A percentile compares a stretch with the other conserved stretches of the same genome.
Evolutionary conservation across 805 yeast species (phyloP).

Genomic region (Vanderwaltozyma verrucispora): DNA sequence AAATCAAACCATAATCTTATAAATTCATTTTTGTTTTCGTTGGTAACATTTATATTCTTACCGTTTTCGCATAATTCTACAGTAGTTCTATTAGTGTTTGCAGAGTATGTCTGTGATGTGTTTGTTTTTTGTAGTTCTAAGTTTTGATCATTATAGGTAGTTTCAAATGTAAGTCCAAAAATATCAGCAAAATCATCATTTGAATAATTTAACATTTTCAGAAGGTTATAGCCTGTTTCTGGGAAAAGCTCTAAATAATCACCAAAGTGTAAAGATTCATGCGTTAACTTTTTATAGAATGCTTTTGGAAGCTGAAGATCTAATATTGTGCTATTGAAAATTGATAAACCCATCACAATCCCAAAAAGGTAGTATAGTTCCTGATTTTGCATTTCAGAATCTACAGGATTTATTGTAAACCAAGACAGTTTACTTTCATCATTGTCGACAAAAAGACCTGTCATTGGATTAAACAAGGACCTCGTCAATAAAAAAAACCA

Average conservation of each 20-base stretch:
- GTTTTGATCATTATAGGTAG: conserved; percentile 35
- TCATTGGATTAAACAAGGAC: conserved; percentile 56
- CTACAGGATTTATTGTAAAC: conserved; percentile 43
- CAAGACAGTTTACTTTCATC: conserved; percentile 66
- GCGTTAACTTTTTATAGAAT: conserved; percentile 63
- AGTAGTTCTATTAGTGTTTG: conserved; percentile 17
- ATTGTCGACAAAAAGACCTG: conserved; percentile 55
- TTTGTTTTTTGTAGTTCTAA: not conserved
- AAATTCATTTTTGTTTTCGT: conserved; percentile 47
- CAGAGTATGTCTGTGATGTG: not conserved
- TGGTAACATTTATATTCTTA: conserved; percentile 40
- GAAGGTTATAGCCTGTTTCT: conserved; percentile 43
- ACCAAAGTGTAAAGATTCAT: conserved; percentile 41
- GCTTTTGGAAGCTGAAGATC: conserved; percentile 71
- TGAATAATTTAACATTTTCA: conserved; percentile 35
- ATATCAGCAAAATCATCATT: conserved; percentile 36
- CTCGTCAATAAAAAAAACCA: conserved; percentile 77
- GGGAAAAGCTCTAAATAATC: conserved; percentile 70
- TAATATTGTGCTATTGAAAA: conserved; percentile 79
- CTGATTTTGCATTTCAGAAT: conserved; percentile 17
- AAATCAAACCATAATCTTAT: conserved; percentile 54
- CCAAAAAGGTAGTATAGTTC: conserved; percentile 74
- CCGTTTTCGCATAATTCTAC: conserved; percentile 55
- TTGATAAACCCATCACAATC: conserved; percentile 78
- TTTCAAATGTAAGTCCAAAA: conserved; percentile 53